These are phyloP conservation scores for Brasilioporus rufonigricans DNA, from an alignment of 768 basidiomycete species.

Conservation along the genomic window DNA sequence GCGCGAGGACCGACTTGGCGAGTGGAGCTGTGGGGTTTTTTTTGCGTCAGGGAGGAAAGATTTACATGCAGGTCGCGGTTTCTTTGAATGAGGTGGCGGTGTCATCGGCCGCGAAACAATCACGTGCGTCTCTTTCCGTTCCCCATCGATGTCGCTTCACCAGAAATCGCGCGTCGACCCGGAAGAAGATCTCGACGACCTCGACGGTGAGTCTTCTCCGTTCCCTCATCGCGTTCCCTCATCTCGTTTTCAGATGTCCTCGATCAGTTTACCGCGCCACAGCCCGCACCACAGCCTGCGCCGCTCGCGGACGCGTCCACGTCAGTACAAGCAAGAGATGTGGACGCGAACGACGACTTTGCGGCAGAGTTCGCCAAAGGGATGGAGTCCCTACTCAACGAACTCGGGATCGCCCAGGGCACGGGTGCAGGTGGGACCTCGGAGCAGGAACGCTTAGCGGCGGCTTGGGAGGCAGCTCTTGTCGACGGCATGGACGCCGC, in stretches of 20 bases:
- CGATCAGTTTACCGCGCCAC: conserved; percentile 39
- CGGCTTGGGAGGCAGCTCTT: conserved; percentile 73
- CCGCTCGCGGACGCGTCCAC: conserved; percentile 17
- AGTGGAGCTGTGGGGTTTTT: too few species aligned
- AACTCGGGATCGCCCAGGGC: conserved; percentile 7
- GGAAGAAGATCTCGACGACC: conserved; percentile 41
- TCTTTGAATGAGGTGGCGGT: too few species aligned
- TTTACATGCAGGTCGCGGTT: too few species aligned
- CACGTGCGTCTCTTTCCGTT: too few species aligned
- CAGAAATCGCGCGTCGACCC: conserved; percentile 26
- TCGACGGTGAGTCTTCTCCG: conserved; percentile 35
- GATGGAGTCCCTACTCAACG: conserved; percentile 44
- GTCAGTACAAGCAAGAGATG: conserved; percentile 11
- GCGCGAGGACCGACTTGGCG: conserved; percentile 73
- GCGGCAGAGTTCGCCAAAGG: conserved; percentile 38
- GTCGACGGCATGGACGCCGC: conserved; percentile 53
- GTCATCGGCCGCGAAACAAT: too few species aligned
- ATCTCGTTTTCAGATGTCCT: conserved; percentile 42
- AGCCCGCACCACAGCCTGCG: conserved; percentile 9
- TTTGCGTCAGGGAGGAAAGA: too few species aligned
- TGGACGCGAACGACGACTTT: conserved; percentile 30
- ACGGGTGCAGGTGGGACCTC: conserved; percentile 11
- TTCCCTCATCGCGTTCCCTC: conserved; percentile 2
- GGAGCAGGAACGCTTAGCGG: conserved; percentile 44
- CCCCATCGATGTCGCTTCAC: not conserved